Evolutionary conservation across 768 basidiomycete genomes (phyloP).

Genomic region (Psilocybe tampanensis): DNA sequence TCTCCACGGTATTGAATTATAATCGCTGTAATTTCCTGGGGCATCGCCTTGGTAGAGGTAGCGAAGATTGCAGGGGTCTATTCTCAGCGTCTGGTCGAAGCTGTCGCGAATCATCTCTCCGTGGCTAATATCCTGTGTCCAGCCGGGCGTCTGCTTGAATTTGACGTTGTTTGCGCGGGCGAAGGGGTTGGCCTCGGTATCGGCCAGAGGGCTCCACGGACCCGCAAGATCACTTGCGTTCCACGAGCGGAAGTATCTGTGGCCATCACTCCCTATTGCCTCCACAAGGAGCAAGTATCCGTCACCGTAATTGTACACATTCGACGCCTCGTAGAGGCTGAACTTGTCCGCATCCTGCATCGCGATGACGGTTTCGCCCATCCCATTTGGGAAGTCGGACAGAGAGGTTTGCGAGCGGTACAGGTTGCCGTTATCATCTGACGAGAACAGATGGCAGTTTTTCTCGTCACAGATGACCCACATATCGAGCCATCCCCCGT

Average conservation of each 20-base stretch:
- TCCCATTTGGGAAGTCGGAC: slow-evolving; percentile 19
- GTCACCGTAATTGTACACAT: slow-evolving; percentile 14
- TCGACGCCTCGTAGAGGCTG: slow-evolving; percentile 16
- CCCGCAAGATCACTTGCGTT: slow-evolving; percentile 14
- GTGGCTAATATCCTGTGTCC: background rate
- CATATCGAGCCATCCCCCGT: slow-evolving; percentile 22
- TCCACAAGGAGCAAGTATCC: slow-evolving; percentile 18
- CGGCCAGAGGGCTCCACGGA: slow-evolving; percentile 9
- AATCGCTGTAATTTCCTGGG: slow-evolving; percentile 4
- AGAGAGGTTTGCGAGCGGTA: slow-evolving; percentile 20
- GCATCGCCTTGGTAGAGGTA: slow-evolving; percentile 18
- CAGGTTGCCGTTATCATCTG: slow-evolving; percentile 22
- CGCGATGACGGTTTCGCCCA: slow-evolving; percentile 17
- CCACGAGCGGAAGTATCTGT: slow-evolving; percentile 21
- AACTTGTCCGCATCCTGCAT: slow-evolving; percentile 14
- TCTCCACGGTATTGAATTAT: slow-evolving; percentile 15
- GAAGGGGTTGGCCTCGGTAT: slow-evolving; percentile 19
- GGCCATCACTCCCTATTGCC: slow-evolving; percentile 18
- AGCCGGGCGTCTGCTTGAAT: background rate
- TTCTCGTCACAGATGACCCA: slow-evolving; percentile 22
- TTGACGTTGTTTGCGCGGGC: slow-evolving; percentile 17
- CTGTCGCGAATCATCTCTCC: slow-evolving; percentile 15
- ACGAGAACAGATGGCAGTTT: slow-evolving; percentile 22
- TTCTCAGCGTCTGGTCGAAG: slow-evolving; percentile 15
- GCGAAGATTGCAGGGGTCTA: slow-evolving; percentile 18